phyloP scores from a whole-genome alignment of 2,329 filamentous ascomycete species.

The Hymenoscyphus linearis region DNA sequence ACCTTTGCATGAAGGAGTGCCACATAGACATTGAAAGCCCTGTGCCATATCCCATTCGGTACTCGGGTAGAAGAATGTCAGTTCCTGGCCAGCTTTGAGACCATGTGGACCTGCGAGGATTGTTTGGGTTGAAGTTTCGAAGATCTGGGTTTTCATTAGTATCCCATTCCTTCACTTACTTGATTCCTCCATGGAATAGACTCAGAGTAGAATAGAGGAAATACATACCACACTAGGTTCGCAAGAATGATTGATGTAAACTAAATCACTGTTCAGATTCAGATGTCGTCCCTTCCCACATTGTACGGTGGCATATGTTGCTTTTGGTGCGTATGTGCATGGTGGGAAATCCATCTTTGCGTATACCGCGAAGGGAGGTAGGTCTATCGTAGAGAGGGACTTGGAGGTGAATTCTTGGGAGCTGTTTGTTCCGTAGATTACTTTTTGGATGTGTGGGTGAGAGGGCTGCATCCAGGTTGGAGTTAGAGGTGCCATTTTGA shows the following conservation, averaged over 20 bases:
- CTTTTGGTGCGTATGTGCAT: constrained; percentile 47
- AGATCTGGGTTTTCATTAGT: constrained; percentile 40
- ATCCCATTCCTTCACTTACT: not conserved
- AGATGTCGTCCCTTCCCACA: constrained; percentile 50
- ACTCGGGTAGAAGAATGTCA: constrained; percentile 71
- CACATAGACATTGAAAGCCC: constrained; percentile 62
- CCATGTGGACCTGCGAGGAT: constrained; percentile 54
- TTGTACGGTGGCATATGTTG: constrained; percentile 62
- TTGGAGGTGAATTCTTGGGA: constrained; percentile 50
- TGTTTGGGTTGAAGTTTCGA: constrained; percentile 52
- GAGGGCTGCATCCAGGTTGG: constrained; percentile 58
- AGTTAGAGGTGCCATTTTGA: constrained; percentile 47
- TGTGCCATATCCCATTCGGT: constrained; percentile 73
- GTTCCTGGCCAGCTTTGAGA: constrained; percentile 50
- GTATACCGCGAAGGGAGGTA: constrained; percentile 59
- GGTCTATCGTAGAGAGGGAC: constrained; percentile 48
- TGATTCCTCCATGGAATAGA: not conserved
- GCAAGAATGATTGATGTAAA: constrained; percentile 66
- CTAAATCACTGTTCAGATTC: constrained; percentile 58
- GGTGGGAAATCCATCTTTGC: constrained; percentile 63
- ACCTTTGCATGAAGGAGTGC: constrained; percentile 51
- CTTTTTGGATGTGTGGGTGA: constrained; percentile 52
- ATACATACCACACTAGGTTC: constrained; percentile 56
- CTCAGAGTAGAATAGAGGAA: too few species aligned
- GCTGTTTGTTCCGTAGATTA: constrained; percentile 43